Conservation (phyloP, 805 yeast genomes). For the Tetrapisispora iriomotensis region DNA sequence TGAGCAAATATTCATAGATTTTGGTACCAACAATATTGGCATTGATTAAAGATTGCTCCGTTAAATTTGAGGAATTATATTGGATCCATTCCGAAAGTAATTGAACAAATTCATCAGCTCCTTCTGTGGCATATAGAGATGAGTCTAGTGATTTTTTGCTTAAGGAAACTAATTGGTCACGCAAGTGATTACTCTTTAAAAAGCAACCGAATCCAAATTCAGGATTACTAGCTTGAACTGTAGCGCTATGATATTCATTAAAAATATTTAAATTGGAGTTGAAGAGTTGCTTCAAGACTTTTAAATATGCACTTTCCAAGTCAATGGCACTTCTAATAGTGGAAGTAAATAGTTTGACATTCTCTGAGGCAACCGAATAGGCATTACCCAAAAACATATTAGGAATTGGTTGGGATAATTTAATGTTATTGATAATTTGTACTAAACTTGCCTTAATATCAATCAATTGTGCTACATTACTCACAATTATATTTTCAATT, state of each 20-base stretch:
- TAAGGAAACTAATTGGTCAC: slow-evolving; percentile 34
- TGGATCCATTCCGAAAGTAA: slow-evolving; percentile 64
- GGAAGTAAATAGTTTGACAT: slow-evolving; percentile 6
- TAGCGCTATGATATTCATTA: slow-evolving; percentile 43
- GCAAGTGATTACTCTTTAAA: slow-evolving; percentile 46
- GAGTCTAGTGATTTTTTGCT: slow-evolving; percentile 40
- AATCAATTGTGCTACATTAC: slow-evolving; percentile 32
- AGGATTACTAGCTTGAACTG: slow-evolving; percentile 49
- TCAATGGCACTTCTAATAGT: slow-evolving; percentile 36
- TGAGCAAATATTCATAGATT: slow-evolving; percentile 31
- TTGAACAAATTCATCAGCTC: slow-evolving; percentile 42
- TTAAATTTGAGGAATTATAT: slow-evolving; percentile 33
- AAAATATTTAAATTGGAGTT: slow-evolving; percentile 43
- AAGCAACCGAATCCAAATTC: slow-evolving; percentile 82
- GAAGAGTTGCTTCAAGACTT: slow-evolving; percentile 63
- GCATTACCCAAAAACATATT: slow-evolving; percentile 48
- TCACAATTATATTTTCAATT: slow-evolving; percentile 45
- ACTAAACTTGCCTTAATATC: slow-evolving; percentile 32
- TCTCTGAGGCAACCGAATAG: slow-evolving; percentile 1
- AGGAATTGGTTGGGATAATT: slow-evolving; percentile 47
- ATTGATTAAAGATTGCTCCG: slow-evolving; percentile 18
- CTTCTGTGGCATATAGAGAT: slow-evolving; percentile 33
- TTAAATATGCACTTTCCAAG: slow-evolving; percentile 68
- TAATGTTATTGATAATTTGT: slow-evolving; percentile 41
- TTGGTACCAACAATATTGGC: slow-evolving; percentile 27